Conservation (phyloP, 768 basidiomycete species). For the Russula griseocarnosa region DNA sequence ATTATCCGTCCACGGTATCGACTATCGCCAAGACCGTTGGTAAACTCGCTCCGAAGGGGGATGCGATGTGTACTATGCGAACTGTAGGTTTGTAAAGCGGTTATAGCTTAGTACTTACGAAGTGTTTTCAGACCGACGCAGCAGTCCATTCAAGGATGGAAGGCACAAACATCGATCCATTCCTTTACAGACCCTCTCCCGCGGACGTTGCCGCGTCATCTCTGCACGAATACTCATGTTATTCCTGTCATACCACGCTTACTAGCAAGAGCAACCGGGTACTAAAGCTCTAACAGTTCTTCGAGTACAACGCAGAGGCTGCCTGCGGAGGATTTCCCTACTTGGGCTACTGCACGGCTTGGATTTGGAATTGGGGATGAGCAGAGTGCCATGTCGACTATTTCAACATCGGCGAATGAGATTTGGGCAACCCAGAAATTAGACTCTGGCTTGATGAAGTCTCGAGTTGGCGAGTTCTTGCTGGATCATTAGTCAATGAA, state of each 20-base stretch:
- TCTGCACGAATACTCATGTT: constrained; percentile 48
- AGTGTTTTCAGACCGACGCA: constrained; percentile 53
- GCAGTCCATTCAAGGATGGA: constrained; percentile 66
- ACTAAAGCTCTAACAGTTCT: constrained; percentile 30
- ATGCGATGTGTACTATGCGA: constrained; percentile 60
- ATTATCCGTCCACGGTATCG: constrained; percentile 85
- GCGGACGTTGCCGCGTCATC: constrained; percentile 25
- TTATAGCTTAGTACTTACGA: not conserved
- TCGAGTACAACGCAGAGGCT: not conserved
- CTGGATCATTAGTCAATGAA: constrained; percentile 36
- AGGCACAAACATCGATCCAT: constrained; percentile 66
- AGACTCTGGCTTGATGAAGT: constrained; percentile 38
- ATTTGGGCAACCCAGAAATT: constrained; percentile 35
- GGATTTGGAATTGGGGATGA: not conserved
- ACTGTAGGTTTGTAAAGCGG: constrained; percentile 40
- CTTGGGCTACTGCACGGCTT: constrained; percentile 27
- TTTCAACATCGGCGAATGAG: constrained; percentile 28
- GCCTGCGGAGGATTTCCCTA: constrained; percentile 23
- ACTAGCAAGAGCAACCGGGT: constrained; percentile 53
- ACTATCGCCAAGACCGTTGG: constrained; percentile 76
- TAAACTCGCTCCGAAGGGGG: constrained; percentile 66
- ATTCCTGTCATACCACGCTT: constrained; percentile 57
- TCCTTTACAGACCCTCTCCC: constrained; percentile 38
- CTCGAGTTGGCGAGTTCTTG: constrained; percentile 40
- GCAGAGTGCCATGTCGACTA: not conserved